Conservation (phyloP, 2,329 filamentous ascomycete genomes). For the Colletotrichum agaves region DNA sequence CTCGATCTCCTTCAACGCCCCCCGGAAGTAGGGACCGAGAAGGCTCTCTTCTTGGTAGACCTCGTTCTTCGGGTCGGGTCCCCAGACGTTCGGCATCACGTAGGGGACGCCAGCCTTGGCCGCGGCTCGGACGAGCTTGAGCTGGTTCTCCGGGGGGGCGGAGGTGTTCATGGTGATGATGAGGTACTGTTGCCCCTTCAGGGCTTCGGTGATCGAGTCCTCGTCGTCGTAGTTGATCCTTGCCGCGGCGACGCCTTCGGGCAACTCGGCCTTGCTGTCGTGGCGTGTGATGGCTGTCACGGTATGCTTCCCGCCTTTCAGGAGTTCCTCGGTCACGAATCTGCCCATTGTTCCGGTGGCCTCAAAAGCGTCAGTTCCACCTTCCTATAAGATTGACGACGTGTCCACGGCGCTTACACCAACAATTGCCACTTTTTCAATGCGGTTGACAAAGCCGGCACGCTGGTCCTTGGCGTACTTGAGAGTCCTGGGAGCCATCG, state of each 20-base stretch:
- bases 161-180: constrained; percentile 59
- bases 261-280: constrained; percentile 53
- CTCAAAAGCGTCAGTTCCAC: constrained; percentile 40
- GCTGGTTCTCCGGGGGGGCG: constrained; percentile 54
- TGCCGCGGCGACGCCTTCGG: constrained; percentile 53
- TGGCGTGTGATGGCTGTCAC: constrained; percentile 64
- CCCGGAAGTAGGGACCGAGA: constrained; percentile 30
- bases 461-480: constrained; percentile 50
- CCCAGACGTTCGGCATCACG: constrained; percentile 62
- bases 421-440: constrained; percentile 58
- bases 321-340: constrained; percentile 53
- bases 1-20: constrained; percentile 51
- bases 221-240: constrained; percentile 57
- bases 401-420: constrained; percentile 50
- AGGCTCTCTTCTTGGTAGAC: constrained; percentile 9
- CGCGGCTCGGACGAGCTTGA: constrained; percentile 59
- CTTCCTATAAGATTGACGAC: neutral
- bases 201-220: constrained; percentile 56
- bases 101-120: constrained; percentile 61
- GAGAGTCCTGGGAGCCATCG: constrained; percentile 13
- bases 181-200: constrained; percentile 64
- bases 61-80: constrained; percentile 43
- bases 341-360: constrained; percentile 55
- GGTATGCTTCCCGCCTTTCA: constrained; percentile 60
- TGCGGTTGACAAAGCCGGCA: constrained; percentile 51